These are phyloP conservation scores for Microascus cirrosus DNA, from an alignment of 2,329 filamentous ascomycete genomes.

Conservation along the genomic window DNA sequence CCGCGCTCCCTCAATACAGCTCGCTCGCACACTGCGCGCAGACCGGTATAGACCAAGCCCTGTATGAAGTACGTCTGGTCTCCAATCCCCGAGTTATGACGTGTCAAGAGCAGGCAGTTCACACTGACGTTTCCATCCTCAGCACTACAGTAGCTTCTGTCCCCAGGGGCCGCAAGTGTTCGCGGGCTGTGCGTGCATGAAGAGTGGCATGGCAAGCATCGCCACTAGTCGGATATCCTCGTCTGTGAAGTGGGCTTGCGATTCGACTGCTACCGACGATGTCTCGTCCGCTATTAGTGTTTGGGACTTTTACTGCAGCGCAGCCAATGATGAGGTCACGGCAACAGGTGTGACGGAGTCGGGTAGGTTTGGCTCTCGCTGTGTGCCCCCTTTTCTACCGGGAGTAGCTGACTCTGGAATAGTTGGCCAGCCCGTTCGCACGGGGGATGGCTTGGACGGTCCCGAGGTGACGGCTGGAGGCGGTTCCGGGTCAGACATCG, in stretches of 20 bases:
- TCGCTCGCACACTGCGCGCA: slow-evolving; percentile 33
- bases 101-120: not conserved
- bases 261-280: slow-evolving; percentile 28
- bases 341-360: slow-evolving; percentile 27
- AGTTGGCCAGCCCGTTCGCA: slow-evolving; percentile 15
- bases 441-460: not conserved
- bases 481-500: not conserved
- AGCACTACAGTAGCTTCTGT: slow-evolving; percentile 18
- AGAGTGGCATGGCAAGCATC: slow-evolving; percentile 30
- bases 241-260: slow-evolving; percentile 30
- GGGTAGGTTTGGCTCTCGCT: slow-evolving; percentile 10
- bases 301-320: slow-evolving; percentile 37
- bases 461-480: not conserved
- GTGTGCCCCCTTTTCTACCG: slow-evolving; percentile 5
- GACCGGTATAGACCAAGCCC: slow-evolving; percentile 18
- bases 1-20: slow-evolving; percentile 33
- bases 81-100: not conserved
- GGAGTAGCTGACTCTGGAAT: not conserved
- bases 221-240: slow-evolving; percentile 32
- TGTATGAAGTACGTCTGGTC: not conserved
- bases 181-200: slow-evolving; percentile 41
- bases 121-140: not conserved
- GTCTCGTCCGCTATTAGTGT: slow-evolving; percentile 33
- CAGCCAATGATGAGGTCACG: slow-evolving; percentile 28
- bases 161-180: slow-evolving; percentile 33